phyloP scores from a whole-genome alignment of 345 rosid species.

The Arabidopsis thaliana region TAIR10.1 NC_003076.8:20586501-20587000 shows the following conservation, averaged over 20 bases:
- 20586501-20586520: background rate
- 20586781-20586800: constrained; percentile 79
- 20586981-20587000: constrained; percentile 73
- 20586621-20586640: constrained; percentile 65
- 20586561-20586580: background rate
- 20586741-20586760: constrained; percentile 86
- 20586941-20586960: constrained; percentile 61
- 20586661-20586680: background rate
- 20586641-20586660: constrained; percentile 79
- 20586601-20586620: constrained; percentile 66
- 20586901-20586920: constrained; percentile 73
- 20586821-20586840: constrained; percentile 2
- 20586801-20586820: constrained; percentile 73
- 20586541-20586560: background rate
- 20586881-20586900: constrained; percentile 63
- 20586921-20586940: constrained; percentile 59
- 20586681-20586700: background rate
- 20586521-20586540: background rate
- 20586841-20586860: background rate
- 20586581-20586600: constrained; percentile 49
- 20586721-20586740: background rate
- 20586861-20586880: background rate
- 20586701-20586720: background rate
- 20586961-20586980: constrained; percentile 65
- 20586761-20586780: constrained; percentile 78